A percentile compares a stretch with the other conserved stretches of the same genome.
phyloP scores from a whole-genome alignment of 305 asterid species.

The Nicotiana rustica region DNA sequence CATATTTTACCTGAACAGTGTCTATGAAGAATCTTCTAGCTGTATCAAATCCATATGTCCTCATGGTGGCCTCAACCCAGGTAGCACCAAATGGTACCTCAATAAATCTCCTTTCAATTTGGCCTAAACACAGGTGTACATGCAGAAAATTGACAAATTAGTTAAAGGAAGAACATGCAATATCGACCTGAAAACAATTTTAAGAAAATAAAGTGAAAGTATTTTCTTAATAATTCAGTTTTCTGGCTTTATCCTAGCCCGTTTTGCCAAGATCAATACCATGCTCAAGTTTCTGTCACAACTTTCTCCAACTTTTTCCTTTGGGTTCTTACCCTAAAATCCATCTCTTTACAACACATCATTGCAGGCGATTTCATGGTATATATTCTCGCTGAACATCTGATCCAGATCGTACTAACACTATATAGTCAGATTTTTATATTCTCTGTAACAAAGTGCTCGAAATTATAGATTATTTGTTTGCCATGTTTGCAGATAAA shows the following conservation, averaged over 20 bases:
- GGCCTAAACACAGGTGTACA: conserved; percentile 60
- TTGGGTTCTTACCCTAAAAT: conserved; percentile 18
- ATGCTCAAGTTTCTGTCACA: conserved; percentile 18
- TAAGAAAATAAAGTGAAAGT: conserved; percentile 15
- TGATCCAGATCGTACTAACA: conserved; percentile 14
- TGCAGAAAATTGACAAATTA: conserved; percentile 38
- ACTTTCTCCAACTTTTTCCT: conserved; percentile 12
- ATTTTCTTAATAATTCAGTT: background rate
- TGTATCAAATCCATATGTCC: conserved; percentile 82
- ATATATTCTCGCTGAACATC: background rate
- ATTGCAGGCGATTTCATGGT: conserved; percentile 1
- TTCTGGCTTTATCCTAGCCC: conserved; percentile 2
- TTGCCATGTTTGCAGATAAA: conserved; percentile 23
- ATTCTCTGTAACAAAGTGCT: background rate
- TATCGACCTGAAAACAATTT: conserved; percentile 16
- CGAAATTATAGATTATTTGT: conserved; percentile 7
- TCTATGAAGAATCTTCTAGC: conserved; percentile 89
- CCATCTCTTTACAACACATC: conserved; percentile 16
- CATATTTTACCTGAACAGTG: conserved; percentile 81
- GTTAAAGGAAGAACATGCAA: conserved; percentile 24
- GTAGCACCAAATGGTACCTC: conserved; percentile 97
- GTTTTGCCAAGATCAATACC: conserved; percentile 18
- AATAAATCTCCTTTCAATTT: conserved; percentile 83
- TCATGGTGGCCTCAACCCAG: conserved; percentile 95
- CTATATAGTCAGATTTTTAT: conserved; percentile 8